Evolutionary conservation across 805 yeast species (phyloP), one percentile per base, ranked within the genome.

Genomic region (Myxozyma vanderwaltii): DNA sequence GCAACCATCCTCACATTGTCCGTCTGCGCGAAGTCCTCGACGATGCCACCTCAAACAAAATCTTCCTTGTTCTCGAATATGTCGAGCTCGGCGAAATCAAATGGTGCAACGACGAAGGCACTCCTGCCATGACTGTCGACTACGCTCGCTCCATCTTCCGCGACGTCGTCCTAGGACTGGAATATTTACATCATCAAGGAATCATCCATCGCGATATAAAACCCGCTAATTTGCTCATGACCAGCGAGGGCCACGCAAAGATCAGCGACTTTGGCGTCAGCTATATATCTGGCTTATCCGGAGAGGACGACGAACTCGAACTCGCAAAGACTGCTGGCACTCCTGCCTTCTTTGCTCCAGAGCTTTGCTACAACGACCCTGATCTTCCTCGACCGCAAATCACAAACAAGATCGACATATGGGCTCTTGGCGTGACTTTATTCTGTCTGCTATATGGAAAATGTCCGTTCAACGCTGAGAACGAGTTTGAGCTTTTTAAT

Each of bases 181-280:
- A 92, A 73, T 94, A 91, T 72, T 74, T 92, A 65, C 98, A 94
- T 75, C 77, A 83, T 66, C 95, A 89, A 71, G 96, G 96, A 1
- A 89, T 91, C 46, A 88, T 92, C 17, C 99, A 92, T 74, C 81
- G 99, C 64, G 99, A 92, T 73, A 91, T 92, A 59, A 92, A 92
- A 71, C 98, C 99, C 1, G 96, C 98, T 1, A 92, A 92, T 70
- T 73, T 92, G 59, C 78, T 92, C 57, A 84, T 91, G 1, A 79
- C 88, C 29, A 75, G 80, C 15, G 86, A 88, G 65, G 83, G 86
- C 54, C 78, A 80, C 6, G 96, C 91, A 26, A 94, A 94, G 74
- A 94, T 92, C 41, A 86, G 95, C n/a, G 99, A 92, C 75, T 94
- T 92, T 75, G 98, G 99, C 24, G 96, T 94, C 13, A 89, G 97